Evolutionary conservation across 345 rosid species (phyloP).

Genomic region (Eucalyptus albens): DNA sequence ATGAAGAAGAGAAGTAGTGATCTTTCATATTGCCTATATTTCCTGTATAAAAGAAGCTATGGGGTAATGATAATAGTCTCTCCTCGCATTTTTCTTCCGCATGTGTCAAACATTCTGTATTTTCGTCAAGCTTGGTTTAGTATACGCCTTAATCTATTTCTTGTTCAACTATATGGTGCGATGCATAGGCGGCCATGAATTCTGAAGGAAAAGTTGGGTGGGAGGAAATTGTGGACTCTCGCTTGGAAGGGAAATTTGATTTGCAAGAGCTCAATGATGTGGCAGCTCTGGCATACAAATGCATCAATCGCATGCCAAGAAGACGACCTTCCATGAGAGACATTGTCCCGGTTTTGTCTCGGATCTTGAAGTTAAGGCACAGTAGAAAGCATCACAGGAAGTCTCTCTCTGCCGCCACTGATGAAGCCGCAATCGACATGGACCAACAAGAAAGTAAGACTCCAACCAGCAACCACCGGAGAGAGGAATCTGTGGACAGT

Average conservation of each 20-base stretch:
- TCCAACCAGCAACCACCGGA: conserved; percentile 24
- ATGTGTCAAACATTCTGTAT: not conserved
- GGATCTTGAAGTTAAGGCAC: conserved; percentile 59
- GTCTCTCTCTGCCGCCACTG: conserved; percentile 24
- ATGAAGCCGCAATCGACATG: conserved; percentile 31
- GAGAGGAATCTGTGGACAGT: conserved; percentile 70
- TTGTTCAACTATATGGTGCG: not conserved
- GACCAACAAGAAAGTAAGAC: conserved; percentile 26
- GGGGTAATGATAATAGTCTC: not conserved
- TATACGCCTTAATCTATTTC: not conserved
- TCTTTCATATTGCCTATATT: not conserved
- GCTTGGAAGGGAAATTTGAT: conserved; percentile 66
- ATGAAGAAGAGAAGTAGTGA: not conserved
- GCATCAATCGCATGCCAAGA: conserved; percentile 56
- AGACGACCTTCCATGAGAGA: conserved; percentile 96
- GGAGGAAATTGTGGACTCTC: conserved; percentile 92
- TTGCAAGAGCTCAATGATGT: conserved; percentile 74
- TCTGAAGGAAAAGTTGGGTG: conserved; percentile 82
- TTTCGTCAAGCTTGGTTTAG: not conserved
- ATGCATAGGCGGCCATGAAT: conserved; percentile 78
- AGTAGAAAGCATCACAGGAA: conserved; percentile 44
- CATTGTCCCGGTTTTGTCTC: conserved; percentile 72
- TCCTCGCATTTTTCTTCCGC: not conserved
- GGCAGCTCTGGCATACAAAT: conserved; percentile 83
- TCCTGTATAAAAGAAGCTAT: not conserved